These are phyloP conservation scores for Elsinoe necatrix DNA, from an alignment of 2,329 filamentous ascomycete genomes.

Conservation along the genomic window DNA sequence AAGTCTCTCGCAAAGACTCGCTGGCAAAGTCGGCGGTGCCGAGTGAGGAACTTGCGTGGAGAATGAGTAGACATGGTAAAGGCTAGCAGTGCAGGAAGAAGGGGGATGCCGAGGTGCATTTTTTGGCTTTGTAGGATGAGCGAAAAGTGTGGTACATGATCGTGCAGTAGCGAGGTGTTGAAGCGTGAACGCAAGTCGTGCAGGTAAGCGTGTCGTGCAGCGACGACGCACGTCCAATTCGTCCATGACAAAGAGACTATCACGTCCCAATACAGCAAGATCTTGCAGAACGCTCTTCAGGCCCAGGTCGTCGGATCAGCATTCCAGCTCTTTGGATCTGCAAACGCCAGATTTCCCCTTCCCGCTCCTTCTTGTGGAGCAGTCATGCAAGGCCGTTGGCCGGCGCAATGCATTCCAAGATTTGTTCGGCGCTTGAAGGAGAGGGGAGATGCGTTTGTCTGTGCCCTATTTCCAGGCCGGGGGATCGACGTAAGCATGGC, in stretches of 20 bases:
- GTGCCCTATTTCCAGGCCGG: neutral
- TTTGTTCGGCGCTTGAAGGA: neutral
- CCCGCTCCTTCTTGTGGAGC: neutral
- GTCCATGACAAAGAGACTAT: neutral
- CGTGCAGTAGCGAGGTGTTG: neutral
- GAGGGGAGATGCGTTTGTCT: neutral
- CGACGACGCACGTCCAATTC: neutral
- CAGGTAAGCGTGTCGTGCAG: neutral
- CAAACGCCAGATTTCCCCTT: slow-evolving; percentile 1
- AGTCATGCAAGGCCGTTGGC: slow-evolving; percentile 12
- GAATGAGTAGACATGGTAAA: neutral
- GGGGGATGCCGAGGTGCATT: slow-evolving; percentile 1
- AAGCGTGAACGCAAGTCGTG: neutral
- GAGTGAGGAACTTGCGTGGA: neutral
- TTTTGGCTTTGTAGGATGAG: neutral
- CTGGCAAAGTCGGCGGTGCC: neutral
- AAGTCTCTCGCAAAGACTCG: neutral
- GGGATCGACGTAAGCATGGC: slow-evolving; percentile 1
- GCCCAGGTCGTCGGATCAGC: neutral
- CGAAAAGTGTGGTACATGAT: neutral
- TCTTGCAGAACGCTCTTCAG: neutral
- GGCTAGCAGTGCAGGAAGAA: neutral
- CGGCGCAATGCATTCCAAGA: slow-evolving; percentile 9
- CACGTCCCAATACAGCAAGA: neutral
- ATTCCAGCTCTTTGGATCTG: slow-evolving; percentile 7